Base-by-base conservation (phyloP, 805 yeast species). In the Zygosaccharomyces lentus region DNA sequence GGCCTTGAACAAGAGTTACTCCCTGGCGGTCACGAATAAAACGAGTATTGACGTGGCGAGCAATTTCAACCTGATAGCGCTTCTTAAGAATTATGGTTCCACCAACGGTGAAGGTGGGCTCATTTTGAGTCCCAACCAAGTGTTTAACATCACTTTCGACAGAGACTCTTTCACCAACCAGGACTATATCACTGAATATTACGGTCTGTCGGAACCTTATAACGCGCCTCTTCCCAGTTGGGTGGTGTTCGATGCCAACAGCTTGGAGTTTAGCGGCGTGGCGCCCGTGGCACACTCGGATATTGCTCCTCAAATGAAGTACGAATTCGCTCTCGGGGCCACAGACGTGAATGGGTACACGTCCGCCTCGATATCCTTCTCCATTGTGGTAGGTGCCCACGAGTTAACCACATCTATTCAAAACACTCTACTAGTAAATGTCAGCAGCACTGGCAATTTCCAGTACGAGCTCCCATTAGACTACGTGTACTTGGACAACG, bases 211-310 rank as follows among this genome's bases (percentile, higher is more conserved):
- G n/a, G 67, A 73, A 10, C 55, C 54, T 26, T 88, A 87, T 63
- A 78, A 90, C 61, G 77, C 96, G 1, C 91, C 99, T 2, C 72
- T 93, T 46, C 99, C 99, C 31, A 83, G 80, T 59, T 93, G 99
- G 98, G 70, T 88, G 42, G 66, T 68, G 44, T 93, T 91, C 61
- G 82, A 88, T 58, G 56, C 72, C 2, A 57, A 75, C 4, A 71
- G 73, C 31, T 69, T 87, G 52, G 76, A 85, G 16, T 91, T 89
- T 65, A 73, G 80, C 35, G 99, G 99, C 26, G 82, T 83, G 1
- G 91, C 96, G 1, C 99, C 99, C 9, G 72, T 84, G 6, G 87
- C 87, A 26, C 84, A 87, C 54, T 86, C 96, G 2, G 74, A 77
- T 13, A 84, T 88, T 55, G 99, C 99, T 1, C 98, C 97, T 9